These are phyloP conservation scores for Phytophthora pistaciae DNA, from an alignment of 352 stramenopile species.

Conservation along the genomic window DNA sequence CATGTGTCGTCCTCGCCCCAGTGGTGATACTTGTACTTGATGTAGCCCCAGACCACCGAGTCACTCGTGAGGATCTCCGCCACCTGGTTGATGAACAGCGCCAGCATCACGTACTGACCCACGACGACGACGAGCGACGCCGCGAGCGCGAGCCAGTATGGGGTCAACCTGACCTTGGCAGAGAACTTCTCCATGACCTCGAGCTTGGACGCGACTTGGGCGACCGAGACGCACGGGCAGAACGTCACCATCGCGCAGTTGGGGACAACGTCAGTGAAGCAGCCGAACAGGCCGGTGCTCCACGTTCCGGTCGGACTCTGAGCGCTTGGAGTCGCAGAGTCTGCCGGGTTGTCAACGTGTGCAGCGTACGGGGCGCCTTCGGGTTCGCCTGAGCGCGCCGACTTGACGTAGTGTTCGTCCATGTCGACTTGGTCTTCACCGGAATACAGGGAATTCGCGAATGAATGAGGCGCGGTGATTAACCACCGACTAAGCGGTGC, in stretches of 20 bases:
- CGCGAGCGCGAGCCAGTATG: slow-evolving; percentile 32
- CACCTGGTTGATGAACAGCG: slow-evolving; percentile 35
- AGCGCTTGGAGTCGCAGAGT: background rate
- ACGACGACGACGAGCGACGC: slow-evolving; percentile 28
- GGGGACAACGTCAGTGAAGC: slow-evolving; percentile 45
- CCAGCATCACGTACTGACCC: slow-evolving; percentile 31
- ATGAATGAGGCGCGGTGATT: background rate
- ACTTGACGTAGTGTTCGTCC: slow-evolving; percentile 30
- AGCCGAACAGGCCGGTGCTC: slow-evolving; percentile 41
- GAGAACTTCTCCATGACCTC: slow-evolving; percentile 38
- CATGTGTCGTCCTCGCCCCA: slow-evolving; percentile 33
- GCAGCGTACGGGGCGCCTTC: slow-evolving; percentile 19
- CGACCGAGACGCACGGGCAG: slow-evolving; percentile 47
- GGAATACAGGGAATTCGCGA: slow-evolving; percentile 12
- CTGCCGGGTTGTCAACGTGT: slow-evolving; percentile 9
- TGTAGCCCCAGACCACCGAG: slow-evolving; percentile 32
- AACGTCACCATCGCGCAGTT: slow-evolving; percentile 52
- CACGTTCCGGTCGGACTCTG: slow-evolving; percentile 21
- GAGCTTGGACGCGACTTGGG: slow-evolving; percentile 44
- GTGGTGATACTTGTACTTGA: slow-evolving; percentile 44
- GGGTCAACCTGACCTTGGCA: slow-evolving; percentile 21
- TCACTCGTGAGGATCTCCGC: slow-evolving; percentile 29
- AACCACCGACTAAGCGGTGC: background rate
- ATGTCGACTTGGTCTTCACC: slow-evolving; percentile 2
- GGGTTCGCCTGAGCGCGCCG: slow-evolving; percentile 19